Conservation (phyloP, 495 filamentous ascomycete species). For the Usnea hakonensis region DNA sequence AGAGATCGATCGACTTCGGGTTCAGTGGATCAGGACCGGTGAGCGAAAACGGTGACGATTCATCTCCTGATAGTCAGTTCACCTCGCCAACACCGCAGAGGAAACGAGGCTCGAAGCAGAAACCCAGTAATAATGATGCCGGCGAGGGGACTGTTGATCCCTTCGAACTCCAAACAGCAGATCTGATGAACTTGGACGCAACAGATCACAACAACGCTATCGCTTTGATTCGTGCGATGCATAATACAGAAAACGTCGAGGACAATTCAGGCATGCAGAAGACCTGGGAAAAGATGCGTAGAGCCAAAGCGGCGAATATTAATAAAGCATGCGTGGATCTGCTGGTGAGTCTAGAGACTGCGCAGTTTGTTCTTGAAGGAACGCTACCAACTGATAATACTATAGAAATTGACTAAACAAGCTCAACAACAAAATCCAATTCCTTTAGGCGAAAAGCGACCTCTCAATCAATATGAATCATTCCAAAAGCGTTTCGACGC, state of each 20-base stretch:
- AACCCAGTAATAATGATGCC: neutral
- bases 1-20: neutral
- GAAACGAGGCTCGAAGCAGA: neutral
- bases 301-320: constrained; percentile 11
- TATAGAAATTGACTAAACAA: neutral
- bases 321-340: constrained; percentile 25
- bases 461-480: neutral
- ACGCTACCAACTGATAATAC: neutral
- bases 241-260: constrained; percentile 20
- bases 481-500: neutral
- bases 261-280: constrained; percentile 32
- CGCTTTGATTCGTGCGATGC: constrained; percentile 18
- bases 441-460: neutral
- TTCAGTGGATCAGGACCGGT: neutral
- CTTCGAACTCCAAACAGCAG: neutral
- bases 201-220: neutral
- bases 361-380: neutral
- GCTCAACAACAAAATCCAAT: neutral
- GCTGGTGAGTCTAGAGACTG: constrained; percentile 19
- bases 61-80: neutral
- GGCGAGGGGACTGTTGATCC: neutral
- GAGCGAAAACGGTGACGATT: neutral
- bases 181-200: neutral
- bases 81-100: neutral
- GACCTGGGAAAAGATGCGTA: constrained; percentile 24